Percentiles rank a stretch among this genome's conserved stretches.
Evolutionary conservation across 2,329 filamentous ascomycete genomes (phyloP).

Genomic region (Pseudocercospora eumusae): DNA sequence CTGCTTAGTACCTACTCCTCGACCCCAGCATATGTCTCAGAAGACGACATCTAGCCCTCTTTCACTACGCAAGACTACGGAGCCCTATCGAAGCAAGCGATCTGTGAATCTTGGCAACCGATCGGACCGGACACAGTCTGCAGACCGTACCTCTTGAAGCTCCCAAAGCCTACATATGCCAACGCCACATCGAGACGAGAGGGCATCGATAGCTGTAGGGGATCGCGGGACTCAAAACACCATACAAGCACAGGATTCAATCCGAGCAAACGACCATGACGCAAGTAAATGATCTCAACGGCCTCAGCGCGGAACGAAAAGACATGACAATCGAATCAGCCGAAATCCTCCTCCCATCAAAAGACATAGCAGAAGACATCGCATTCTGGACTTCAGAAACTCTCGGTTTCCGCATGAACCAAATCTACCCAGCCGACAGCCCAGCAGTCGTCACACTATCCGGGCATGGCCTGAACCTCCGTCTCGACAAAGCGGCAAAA

Average conservation of each 20-base stretch:
- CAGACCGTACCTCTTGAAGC: background rate
- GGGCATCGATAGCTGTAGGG: no score
- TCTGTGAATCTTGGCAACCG: background rate
- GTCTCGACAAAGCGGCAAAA: conserved; percentile 18
- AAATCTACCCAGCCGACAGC: conserved; percentile 25
- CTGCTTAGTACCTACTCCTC: background rate
- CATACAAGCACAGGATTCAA: no score
- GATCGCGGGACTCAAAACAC: no score
- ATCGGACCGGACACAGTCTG: background rate
- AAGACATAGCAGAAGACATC: conserved; percentile 20
- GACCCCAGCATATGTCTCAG: background rate
- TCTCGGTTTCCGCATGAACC: conserved; percentile 21
- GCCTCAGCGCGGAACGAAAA: background rate
- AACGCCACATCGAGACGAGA: no score
- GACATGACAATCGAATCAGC: conserved; percentile 14
- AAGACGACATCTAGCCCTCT: background rate
- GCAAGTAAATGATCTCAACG: background rate
- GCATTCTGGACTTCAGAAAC: conserved; percentile 19
- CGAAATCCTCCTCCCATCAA: conserved; percentile 20
- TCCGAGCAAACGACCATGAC: background rate
- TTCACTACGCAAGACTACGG: background rate
- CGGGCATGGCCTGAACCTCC: conserved; percentile 19
- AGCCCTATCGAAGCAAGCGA: background rate
- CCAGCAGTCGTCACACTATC: conserved; percentile 17
- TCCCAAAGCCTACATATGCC: background rate